phyloP scores from a whole-genome alignment of 2,329 filamentous ascomycete species.

The Arachnomyces sp. region DNA sequence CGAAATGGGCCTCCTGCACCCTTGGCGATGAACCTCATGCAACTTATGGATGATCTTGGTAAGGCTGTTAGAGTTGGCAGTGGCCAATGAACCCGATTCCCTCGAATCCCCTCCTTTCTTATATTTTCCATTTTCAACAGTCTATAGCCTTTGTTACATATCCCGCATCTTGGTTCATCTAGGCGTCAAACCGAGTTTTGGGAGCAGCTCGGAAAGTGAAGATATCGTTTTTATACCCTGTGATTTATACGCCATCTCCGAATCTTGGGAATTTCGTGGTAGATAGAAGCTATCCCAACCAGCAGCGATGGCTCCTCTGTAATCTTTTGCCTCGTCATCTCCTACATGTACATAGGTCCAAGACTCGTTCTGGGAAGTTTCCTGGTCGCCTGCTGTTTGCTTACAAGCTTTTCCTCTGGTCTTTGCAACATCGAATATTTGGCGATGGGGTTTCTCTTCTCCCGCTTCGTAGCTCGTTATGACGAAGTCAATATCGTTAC shows the following conservation, averaged over 20 bases:
- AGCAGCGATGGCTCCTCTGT: conserved; percentile 26
- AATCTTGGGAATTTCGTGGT: neutral
- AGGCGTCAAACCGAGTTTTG: conserved; percentile 4
- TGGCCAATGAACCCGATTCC: no score
- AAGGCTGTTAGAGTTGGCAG: no score
- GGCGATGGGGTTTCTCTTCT: conserved; percentile 33
- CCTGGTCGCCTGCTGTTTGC: neutral
- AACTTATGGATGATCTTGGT: conserved; percentile 42
- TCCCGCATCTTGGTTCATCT: neutral
- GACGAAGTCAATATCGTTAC: conserved; percentile 35
- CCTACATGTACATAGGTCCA: conserved; percentile 36
- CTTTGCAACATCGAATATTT: conserved; percentile 33
- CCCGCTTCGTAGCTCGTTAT: conserved; percentile 41
- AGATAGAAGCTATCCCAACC: conserved; percentile 26
- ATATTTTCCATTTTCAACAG: no score
- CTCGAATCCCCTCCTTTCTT: no score
- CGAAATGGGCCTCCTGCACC: conserved; percentile 43
- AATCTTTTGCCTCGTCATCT: conserved; percentile 37
- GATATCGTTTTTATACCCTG: conserved; percentile 4
- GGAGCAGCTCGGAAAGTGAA: conserved; percentile 7
- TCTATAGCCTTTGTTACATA: no score
- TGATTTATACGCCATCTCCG: neutral
- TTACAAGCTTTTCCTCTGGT: conserved; percentile 19
- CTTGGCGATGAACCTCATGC: conserved; percentile 59
- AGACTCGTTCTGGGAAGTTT: conserved; percentile 2